Evolutionary conservation across 768 basidiomycete species (phyloP), one percentile per base, ranked within the genome.

Genomic region (Pholiota molesta): DNA sequence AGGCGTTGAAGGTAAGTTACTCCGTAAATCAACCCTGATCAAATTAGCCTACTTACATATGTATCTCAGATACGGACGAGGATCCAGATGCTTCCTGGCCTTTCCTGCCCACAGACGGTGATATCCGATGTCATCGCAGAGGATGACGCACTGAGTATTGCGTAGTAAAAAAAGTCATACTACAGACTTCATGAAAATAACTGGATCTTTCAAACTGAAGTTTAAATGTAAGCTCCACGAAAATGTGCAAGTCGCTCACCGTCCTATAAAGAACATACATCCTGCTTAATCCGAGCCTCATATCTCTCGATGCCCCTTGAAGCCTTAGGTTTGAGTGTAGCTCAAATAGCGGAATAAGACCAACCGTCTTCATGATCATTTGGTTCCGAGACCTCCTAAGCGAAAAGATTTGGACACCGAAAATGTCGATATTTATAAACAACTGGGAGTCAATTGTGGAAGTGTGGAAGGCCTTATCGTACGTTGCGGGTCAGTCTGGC

Each of bases 81-180:
- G 57, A 58, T 58, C 57, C 57, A 35, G 42, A 33, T 51, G 33
- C 42, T 37, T 26, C 57, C 17, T 26, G 7, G 10, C 13, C 37
- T 35, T 40, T 26, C 16, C 13, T 28, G 55, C 39, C 44, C 55
- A 47, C 26, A 45, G 21, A 52, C 37, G 35, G n/a, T 54, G 59
- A 21, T 51, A 52, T 52, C 57, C 62, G 62, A 63, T 59, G 62
- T 59, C 58, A 63, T 63, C 62, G 62, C 57, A 37, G 40, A 40
- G 52, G 31, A 63, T 63, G 62, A 63, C 62, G 47, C 58, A 47
- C 45, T 8, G n/a, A 40, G 42, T 28, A 63, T 63, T 63, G 62
- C 62, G 62, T 59, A 49, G 47, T 39, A 37, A 52, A 49, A 26
- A 8, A 26, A 16, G 11, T 37, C 35, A 49, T 26, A 49, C 5